Base-by-base conservation (phyloP, 148 eudicot species). In the Fagopyrum esculentum region DNA sequence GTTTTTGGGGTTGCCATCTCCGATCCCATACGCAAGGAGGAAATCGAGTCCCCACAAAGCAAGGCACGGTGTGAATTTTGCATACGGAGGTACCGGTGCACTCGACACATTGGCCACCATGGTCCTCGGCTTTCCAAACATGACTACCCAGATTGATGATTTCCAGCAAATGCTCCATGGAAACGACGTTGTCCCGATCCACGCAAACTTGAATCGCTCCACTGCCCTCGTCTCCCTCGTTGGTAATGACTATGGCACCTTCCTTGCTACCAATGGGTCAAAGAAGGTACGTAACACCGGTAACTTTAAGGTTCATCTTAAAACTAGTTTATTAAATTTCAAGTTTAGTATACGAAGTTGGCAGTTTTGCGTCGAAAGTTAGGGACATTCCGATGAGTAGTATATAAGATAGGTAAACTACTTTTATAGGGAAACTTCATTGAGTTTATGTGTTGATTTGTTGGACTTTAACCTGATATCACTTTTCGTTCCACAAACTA, bases 21-120 rank as follows among this genome's bases (percentile, higher is more conserved):
- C 84, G n/a, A 4, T 69, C 45, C 71, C 84, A 4, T 78, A 78
- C 26, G 9, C 61, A 66, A 35, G 50, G 74, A 75, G 81, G 50
- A 78, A 82, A 35, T 19, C 1, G 15, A 75, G 74, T 16, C 16
- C 50, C 51, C 43, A 69, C 6, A 45, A 48, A 43, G 12, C 35
- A 35, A 40, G 12, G 10, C 16, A 44, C 2, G 84, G 81, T 15
- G 64, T 82, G 74, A 82, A 82, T 45, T 82, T 82, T 44, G 84
- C 84, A 6, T 66, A 61, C 26, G 84, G 84, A 72, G 84, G 84
- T 45, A 78, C 81, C 26, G 84, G 84, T 52, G 84, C 78, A 15
- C 73, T 82, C 55, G 47, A 66, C 69, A 82, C 84, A 35, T 1
- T 75, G 71, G 72, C 45, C n/a, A 46, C 48, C 10, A 78, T 55